A percentile compares a stretch with the other conserved stretches of the same genome.
These are phyloP conservation scores for Marchantia polymorpha DNA, from an alignment of 225 moss, liverwort and hornwort species.

Conservation along the genomic window DNA sequence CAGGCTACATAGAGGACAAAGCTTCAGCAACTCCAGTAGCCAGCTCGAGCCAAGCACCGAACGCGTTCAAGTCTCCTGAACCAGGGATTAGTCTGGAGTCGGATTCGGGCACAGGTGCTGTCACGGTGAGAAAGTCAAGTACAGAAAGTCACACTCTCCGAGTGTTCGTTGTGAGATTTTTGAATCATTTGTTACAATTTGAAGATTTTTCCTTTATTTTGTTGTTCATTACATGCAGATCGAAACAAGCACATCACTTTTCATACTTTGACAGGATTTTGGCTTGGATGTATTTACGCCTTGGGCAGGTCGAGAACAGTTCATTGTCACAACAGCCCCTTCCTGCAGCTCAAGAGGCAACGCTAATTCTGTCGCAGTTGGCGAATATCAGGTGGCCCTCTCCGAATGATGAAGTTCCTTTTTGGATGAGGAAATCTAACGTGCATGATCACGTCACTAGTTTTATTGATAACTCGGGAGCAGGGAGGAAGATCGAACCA, in stretches of 20 bases:
- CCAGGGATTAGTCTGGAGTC: neutral
- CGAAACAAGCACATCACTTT: neutral
- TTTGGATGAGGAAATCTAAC: slow-evolving; percentile 38
- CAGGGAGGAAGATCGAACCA: slow-evolving; percentile 2
- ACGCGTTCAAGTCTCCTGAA: neutral
- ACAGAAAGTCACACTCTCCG: neutral
- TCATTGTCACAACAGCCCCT: neutral
- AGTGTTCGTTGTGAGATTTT: neutral
- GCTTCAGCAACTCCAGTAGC: neutral
- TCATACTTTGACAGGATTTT: neutral
- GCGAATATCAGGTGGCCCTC: slow-evolving; percentile 41
- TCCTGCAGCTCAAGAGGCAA: slow-evolving; percentile 13
- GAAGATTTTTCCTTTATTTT: neutral
- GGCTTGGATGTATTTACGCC: neutral
- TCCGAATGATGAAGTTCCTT: slow-evolving; percentile 36
- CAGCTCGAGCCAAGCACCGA: neutral
- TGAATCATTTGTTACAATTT: neutral
- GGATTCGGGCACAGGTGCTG: neutral
- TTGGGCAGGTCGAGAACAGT: slow-evolving; percentile 18
- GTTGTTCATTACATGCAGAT: neutral
- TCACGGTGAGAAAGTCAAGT: slow-evolving; percentile 7
- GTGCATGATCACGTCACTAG: neutral
- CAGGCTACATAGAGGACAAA: neutral
- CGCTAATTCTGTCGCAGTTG: slow-evolving; percentile 13
- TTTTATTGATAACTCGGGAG: slow-evolving; percentile 3